phyloP scores from a whole-genome alignment of 805 yeast genomes.

The Ogataea glucozyma region DNA sequence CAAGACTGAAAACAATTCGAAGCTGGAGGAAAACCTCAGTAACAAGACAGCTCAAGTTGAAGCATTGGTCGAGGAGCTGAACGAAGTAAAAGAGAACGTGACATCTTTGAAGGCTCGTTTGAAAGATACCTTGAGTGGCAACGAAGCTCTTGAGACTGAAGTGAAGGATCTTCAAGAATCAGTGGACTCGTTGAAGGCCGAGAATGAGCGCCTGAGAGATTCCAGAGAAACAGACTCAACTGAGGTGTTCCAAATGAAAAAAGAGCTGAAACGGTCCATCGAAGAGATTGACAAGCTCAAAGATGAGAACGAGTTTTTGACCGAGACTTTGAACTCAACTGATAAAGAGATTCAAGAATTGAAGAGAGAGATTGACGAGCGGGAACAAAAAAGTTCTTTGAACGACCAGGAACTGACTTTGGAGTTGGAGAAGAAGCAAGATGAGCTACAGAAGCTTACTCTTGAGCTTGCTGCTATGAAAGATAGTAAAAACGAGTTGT shows the following conservation, averaged over 20 bases:
- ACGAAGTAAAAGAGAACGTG: slow-evolving; percentile 16
- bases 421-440: slow-evolving; percentile 12
- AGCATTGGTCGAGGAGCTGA: slow-evolving; percentile 15
- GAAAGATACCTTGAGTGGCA: slow-evolving; percentile 12
- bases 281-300: slow-evolving; percentile 13
- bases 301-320: slow-evolving; percentile 12
- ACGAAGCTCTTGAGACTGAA: slow-evolving; percentile 14
- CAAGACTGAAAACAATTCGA: slow-evolving; percentile 6
- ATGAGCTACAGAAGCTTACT: slow-evolving; percentile 12
- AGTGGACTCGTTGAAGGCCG: slow-evolving; percentile 10
- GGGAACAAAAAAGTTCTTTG: background rate
- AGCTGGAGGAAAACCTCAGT: slow-evolving; percentile 13
- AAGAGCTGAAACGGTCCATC: slow-evolving; percentile 10
- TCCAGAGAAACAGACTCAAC: slow-evolving; percentile 4
- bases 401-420: slow-evolving; percentile 4
- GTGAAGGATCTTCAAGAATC: slow-evolving; percentile 9
- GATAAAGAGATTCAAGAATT: slow-evolving; percentile 10
- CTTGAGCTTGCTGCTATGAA: slow-evolving; percentile 12
- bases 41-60: slow-evolving; percentile 15
- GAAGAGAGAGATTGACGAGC: slow-evolving; percentile 1
- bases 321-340: slow-evolving; percentile 2
- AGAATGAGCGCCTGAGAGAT: slow-evolving; percentile 13
- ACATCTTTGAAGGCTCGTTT: slow-evolving; percentile 14
- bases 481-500: slow-evolving; percentile 3
- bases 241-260: slow-evolving; percentile 10